These are phyloP conservation scores for Coffea eugenioides DNA, from an alignment of 257 asterid species.

Conservation along the genomic window DNA sequence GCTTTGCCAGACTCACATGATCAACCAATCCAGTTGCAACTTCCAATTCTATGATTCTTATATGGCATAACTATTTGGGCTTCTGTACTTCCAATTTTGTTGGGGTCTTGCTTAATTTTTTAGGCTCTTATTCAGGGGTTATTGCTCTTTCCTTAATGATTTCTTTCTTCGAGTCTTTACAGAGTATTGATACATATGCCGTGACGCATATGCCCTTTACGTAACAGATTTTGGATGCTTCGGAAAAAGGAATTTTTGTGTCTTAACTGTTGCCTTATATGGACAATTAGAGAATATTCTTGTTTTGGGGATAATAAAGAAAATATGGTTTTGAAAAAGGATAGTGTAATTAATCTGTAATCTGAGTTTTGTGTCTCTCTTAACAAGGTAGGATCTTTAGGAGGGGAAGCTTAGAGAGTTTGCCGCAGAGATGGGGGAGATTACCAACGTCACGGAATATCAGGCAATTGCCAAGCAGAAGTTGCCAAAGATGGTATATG, in stretches of 20 bases:
- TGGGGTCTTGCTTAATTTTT: background rate
- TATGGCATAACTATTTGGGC: conserved; percentile 1
- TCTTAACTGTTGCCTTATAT: background rate
- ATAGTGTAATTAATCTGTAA: background rate
- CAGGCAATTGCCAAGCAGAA: conserved; percentile 87
- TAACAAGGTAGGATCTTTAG: conserved; percentile 12
- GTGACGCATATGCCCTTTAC: conserved; percentile 5
- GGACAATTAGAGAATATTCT: background rate
- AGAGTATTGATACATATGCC: background rate
- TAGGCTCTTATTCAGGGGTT: background rate
- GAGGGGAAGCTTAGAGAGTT: conserved; percentile 21
- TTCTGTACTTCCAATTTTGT: background rate
- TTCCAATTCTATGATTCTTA: background rate
- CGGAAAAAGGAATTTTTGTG: background rate
- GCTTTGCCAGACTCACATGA: background rate
- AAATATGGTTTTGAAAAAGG: background rate
- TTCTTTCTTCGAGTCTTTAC: background rate
- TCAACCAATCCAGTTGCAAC: conserved; percentile 4
- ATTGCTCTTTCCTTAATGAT: background rate
- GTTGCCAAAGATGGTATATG: conserved; percentile 86
- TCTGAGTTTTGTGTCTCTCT: conserved; percentile 6
- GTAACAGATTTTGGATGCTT: background rate
- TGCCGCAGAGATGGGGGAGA: conserved; percentile 46
- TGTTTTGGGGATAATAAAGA: background rate
- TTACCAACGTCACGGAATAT: conserved; percentile 81